phyloP scores from a whole-genome alignment of 805 yeast genomes.

The Sugiyamaella valdiviana region DNA sequence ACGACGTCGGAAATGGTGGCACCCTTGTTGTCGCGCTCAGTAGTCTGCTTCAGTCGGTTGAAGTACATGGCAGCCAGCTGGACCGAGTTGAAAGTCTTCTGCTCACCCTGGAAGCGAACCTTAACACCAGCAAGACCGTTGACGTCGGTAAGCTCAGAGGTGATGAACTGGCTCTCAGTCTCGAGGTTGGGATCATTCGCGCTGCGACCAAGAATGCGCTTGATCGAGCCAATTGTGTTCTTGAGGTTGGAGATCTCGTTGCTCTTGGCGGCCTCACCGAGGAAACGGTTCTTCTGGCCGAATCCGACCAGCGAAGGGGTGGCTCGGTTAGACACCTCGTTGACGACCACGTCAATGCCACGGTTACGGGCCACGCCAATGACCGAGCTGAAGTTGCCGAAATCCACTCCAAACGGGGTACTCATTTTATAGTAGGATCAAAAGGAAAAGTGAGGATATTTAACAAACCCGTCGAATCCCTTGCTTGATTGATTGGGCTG shows the following conservation, averaged over 20 bases:
- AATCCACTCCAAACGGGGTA: slow-evolving; percentile 95
- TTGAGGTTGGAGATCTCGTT: slow-evolving; percentile 95
- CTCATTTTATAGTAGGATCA: slow-evolving; percentile 49
- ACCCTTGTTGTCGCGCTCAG: slow-evolving; percentile 69
- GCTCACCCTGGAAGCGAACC: slow-evolving; percentile 77
- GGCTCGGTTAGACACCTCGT: slow-evolving; percentile 96
- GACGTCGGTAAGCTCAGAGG: slow-evolving; percentile 64
- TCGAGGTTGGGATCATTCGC: slow-evolving; percentile 69
- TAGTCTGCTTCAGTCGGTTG: slow-evolving; percentile 78
- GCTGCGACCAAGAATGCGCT: slow-evolving; percentile 82
- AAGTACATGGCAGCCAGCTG: slow-evolving; percentile 95
- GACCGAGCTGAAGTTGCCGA: slow-evolving; percentile 91
- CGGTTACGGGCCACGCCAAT: slow-evolving; percentile 93
- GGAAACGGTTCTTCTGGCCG: slow-evolving; percentile 78
- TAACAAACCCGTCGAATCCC: neutral
- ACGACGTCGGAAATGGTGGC: slow-evolving; percentile 79
- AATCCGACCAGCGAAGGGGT: slow-evolving; percentile 92
- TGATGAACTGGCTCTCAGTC: slow-evolving; percentile 66
- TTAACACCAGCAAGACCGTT: slow-evolving; percentile 74
- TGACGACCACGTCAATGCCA: slow-evolving; percentile 96
- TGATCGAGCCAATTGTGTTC: slow-evolving; percentile 91
- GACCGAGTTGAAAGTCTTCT: slow-evolving; percentile 71
- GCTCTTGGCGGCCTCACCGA: slow-evolving; percentile 94
- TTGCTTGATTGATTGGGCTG: neutral
- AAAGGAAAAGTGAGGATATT: neutral